phyloP scores from a whole-genome alignment of 1,284 basidiomycete genomes.

The Puccinia novopanici region DNA sequence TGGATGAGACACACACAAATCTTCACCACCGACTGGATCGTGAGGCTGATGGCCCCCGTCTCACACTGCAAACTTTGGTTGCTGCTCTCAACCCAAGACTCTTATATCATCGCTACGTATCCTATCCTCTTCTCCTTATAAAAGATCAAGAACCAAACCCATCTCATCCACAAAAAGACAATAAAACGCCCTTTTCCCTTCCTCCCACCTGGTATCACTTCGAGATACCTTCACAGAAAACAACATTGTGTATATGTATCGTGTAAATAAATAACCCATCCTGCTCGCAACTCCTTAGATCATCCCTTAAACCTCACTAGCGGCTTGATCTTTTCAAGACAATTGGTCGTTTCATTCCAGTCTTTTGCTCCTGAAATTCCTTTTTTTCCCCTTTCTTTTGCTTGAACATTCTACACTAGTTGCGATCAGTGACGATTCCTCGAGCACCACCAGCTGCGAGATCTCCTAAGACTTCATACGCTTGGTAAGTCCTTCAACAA shows the following conservation, averaged over 20 bases:
- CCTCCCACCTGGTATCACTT: constrained; percentile 7
- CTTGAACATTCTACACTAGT: no score
- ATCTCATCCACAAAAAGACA: no score
- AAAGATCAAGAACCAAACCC: no score
- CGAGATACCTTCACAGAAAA: constrained; percentile 1
- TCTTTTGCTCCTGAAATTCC: neutral
- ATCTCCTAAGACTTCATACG: neutral
- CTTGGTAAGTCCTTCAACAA: neutral
- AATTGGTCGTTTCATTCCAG: neutral
- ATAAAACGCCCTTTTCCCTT: neutral
- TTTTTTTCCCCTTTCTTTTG: neutral
- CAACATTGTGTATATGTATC: neutral
- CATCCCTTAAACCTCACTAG: neutral
- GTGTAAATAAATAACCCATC: neutral
- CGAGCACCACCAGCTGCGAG: neutral
- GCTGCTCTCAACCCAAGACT: neutral
- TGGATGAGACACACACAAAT: constrained; percentile 1
- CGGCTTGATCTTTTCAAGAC: neutral
- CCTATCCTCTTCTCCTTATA: neutral
- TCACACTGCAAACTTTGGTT: neutral
- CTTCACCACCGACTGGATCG: constrained; percentile 27
- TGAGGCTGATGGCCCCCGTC: neutral
- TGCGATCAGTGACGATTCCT: neutral
- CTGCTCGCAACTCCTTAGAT: neutral
- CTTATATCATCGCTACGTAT: no score